Evolutionary conservation across 257 asterid genomes (phyloP), one percentile per base, ranked within the genome.

Genomic region (Perilla frutescens): DNA sequence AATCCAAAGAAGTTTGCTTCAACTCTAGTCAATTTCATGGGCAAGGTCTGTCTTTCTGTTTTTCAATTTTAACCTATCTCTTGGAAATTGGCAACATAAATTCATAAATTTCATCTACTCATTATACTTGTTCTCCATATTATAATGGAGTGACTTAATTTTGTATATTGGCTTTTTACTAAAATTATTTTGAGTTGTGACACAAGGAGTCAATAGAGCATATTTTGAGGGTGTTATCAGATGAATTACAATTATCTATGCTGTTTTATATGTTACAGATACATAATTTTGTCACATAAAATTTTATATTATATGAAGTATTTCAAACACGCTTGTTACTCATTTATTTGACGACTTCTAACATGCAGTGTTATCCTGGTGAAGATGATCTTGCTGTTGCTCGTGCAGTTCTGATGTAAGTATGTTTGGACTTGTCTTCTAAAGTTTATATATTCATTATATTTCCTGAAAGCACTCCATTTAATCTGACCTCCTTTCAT

Each of bases 321-420:
- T 65, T 53, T 61, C 69, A 26, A 66, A 72, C 26, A 20, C 10
- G 40, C 59, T 36, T n/a, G 14, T 29, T 45, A 26, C 15, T 71
- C 44, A 41, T 62, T 64, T 76, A 32, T 76, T 75, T 69, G 62
- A 47, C 62, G 55, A 47, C 72, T 72, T 68, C 71, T 11, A 50
- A 67, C 51, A 74, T 86, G 87, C 93, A 94, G 99, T 94, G 99
- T 85, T 94, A 94, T 77, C 97, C 99, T 3, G 97, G 98, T 74
- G 99, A 94, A 87, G 99, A 87, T 68, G 99, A 94, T 85, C 79
- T 90, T 79, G 96, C 97, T 60, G 85, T 94, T 83, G 97, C 89
- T 29, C 89, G 97, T 61, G 97, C 96, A 65, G 84, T 84, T 80
- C 87, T 91, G 79, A 90, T 94, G 99, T 94, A 85, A 88, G 97